These are phyloP conservation scores for Xerocomus potaroensis DNA, from an alignment of 768 basidiomycete genomes.

Conservation along the genomic window DNA sequence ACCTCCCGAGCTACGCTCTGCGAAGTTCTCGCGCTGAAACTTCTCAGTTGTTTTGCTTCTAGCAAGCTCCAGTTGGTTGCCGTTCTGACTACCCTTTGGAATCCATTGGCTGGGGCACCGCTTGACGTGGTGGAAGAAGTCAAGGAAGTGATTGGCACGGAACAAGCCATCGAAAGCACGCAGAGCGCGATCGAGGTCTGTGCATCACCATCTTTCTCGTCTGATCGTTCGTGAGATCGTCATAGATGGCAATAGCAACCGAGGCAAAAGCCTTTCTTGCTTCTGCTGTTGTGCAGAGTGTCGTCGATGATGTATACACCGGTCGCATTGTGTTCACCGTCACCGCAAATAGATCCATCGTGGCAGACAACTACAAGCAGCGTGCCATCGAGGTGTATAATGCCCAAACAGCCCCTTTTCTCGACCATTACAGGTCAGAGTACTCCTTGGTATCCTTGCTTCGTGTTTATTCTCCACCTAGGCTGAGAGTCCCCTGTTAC, in stretches of 20 bases:
- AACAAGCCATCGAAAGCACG: constrained; percentile 55
- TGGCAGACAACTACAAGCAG: constrained; percentile 88
- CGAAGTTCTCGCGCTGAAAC: constrained; percentile 87
- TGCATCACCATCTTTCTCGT: constrained; percentile 8
- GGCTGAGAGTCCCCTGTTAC: constrained; percentile 80
- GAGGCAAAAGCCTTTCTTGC: constrained; percentile 81
- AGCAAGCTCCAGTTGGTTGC: constrained; percentile 72
- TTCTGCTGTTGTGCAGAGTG: constrained; percentile 77
- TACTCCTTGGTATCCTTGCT: neutral
- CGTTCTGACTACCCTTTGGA: constrained; percentile 80
- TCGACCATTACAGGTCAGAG: constrained; percentile 76
- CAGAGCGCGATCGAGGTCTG: constrained; percentile 85
- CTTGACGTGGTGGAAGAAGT: constrained; percentile 64
- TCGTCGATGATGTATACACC: constrained; percentile 82
- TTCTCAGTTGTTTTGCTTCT: constrained; percentile 68
- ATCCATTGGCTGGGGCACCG: constrained; percentile 76
- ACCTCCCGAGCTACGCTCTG: constrained; percentile 70
- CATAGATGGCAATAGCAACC: constrained; percentile 84
- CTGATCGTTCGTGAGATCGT: neutral
- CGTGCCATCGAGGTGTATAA: constrained; percentile 72
- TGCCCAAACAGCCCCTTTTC: constrained; percentile 57
- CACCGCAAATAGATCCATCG: constrained; percentile 61
- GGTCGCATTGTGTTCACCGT: constrained; percentile 72
- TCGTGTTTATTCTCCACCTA: constrained; percentile 21
- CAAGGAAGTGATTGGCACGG: constrained; percentile 49